These are phyloP conservation scores for Trichoderma asperelloides DNA, from an alignment of 495 filamentous ascomycete species.

Conservation along the genomic window DNA sequence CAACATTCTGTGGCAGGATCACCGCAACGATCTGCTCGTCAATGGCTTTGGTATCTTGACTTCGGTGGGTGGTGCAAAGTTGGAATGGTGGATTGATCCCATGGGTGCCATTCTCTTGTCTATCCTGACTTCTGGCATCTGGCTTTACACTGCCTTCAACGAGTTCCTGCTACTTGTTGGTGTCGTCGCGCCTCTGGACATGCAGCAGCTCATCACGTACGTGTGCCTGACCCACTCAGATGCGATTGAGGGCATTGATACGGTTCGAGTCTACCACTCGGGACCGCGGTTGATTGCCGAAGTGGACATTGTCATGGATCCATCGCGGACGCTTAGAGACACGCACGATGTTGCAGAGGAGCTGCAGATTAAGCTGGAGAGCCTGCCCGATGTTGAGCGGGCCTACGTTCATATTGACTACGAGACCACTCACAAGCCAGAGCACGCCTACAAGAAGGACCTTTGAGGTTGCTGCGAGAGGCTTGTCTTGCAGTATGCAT, in stretches of 20 bases:
- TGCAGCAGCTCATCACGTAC: conserved; percentile 92
- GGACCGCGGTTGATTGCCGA: conserved; percentile 86
- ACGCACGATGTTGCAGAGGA: conserved; percentile 94
- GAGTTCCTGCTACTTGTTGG: conserved; percentile 91
- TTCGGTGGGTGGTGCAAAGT: conserved; percentile 73
- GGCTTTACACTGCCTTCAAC: conserved; percentile 74
- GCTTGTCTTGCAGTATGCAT: not conserved
- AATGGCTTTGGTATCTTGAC: conserved; percentile 90
- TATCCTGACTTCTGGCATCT: conserved; percentile 62
- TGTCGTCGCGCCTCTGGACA: conserved; percentile 72
- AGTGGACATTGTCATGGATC: conserved; percentile 82
- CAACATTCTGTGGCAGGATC: conserved; percentile 86
- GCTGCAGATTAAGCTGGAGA: conserved; percentile 90
- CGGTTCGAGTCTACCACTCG: conserved; percentile 84
- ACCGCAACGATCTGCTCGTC: conserved; percentile 81
- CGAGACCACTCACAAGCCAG: conserved; percentile 91
- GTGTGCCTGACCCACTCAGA: conserved; percentile 91
- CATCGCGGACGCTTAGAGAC: conserved; percentile 53
- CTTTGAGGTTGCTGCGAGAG: conserved; percentile 20
- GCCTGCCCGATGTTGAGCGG: conserved; percentile 81
- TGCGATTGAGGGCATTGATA: conserved; percentile 75
- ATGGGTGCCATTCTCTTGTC: conserved; percentile 84
- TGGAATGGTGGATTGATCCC: conserved; percentile 93
- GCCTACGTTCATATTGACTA: conserved; percentile 98
- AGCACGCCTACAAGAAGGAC: conserved; percentile 49